These are phyloP conservation scores for Corynascus novoguineensis DNA, from an alignment of 495 filamentous ascomycete genomes.

Conservation along the genomic window DNA sequence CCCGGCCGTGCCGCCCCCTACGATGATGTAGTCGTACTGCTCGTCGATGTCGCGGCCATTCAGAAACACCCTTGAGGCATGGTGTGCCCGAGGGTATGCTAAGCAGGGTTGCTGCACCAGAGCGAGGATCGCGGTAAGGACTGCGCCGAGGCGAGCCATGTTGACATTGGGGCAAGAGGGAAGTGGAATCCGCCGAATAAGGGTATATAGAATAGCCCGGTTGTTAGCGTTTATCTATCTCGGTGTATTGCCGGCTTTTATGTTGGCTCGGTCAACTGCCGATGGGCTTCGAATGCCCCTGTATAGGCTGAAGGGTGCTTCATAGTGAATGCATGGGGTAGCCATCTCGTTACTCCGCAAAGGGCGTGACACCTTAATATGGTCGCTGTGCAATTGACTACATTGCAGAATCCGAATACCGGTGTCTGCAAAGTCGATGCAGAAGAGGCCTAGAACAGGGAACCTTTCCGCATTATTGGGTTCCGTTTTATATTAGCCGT, in stretches of 20 bases:
- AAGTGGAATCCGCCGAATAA: background rate
- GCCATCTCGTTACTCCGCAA: too few relatives aligned
- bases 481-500: too few relatives aligned
- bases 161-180: background rate
- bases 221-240: background rate
- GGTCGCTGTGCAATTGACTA: background rate
- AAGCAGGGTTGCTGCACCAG: background rate
- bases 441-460: too few relatives aligned
- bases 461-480: too few relatives aligned
- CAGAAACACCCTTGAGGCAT: slow-evolving; percentile 11
- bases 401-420: background rate
- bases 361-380: too few relatives aligned
- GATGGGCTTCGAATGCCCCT: background rate
- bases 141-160: background rate
- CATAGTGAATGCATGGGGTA: background rate
- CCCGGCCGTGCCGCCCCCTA: slow-evolving; percentile 85
- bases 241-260: too few relatives aligned
- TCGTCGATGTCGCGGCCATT: slow-evolving; percentile 7
- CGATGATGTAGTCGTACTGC: slow-evolving; percentile 75
- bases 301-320: background rate
- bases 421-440: too few relatives aligned
- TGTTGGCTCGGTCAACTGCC: background rate
- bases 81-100: background rate
- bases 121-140: slow-evolving; percentile 1
- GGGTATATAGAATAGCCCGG: background rate